These are phyloP conservation scores for Rhodotorula mucilaginosa DNA, from an alignment of 1,284 basidiomycete genomes.

Conservation along the genomic window DNA sequence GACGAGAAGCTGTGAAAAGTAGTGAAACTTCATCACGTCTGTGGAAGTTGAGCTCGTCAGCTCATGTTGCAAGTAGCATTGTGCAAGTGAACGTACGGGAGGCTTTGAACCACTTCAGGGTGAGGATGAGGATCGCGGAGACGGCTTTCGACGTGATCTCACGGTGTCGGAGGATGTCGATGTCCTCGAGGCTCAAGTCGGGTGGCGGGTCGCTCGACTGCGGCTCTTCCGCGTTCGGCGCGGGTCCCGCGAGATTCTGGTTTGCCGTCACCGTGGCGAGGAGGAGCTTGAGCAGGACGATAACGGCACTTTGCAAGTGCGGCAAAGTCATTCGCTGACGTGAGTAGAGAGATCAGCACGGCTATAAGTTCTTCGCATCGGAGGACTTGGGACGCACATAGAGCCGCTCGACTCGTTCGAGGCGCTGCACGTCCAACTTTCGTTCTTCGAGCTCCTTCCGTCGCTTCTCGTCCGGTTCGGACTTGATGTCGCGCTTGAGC, in stretches of 20 bases:
- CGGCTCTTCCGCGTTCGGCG: slow-evolving; percentile 11
- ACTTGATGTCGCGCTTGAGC: slow-evolving; percentile 50
- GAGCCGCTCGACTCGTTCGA: slow-evolving; percentile 83
- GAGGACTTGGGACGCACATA: slow-evolving; percentile 63
- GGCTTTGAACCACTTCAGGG: slow-evolving; percentile 97
- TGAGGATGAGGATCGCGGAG: slow-evolving; percentile 85
- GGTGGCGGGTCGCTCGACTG: slow-evolving; percentile 53
- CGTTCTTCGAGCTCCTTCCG: slow-evolving; percentile 65
- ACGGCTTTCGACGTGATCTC: slow-evolving; percentile 98
- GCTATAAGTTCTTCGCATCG: not conserved
- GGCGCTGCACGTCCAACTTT: slow-evolving; percentile 72
- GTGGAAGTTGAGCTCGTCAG: slow-evolving; percentile 1
- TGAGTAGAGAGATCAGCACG: not conserved
- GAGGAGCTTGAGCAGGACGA: slow-evolving; percentile 82
- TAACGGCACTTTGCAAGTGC: slow-evolving; percentile 77
- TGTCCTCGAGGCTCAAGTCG: slow-evolving; percentile 73
- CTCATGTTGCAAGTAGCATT: too few species aligned
- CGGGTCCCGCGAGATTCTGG: slow-evolving; percentile 31
- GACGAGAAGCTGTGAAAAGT: slow-evolving; percentile 87
- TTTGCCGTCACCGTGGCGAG: slow-evolving; percentile 79
- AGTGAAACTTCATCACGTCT: slow-evolving; percentile 99
- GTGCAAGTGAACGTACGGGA: slow-evolving; percentile 62
- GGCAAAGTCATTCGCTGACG: slow-evolving; percentile 66
- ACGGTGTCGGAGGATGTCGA: slow-evolving; percentile 90
- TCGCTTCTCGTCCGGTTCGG: slow-evolving; percentile 54